Base-by-base conservation (phyloP, 306 rosid species). In the Mucuna pruriens region DNA sequence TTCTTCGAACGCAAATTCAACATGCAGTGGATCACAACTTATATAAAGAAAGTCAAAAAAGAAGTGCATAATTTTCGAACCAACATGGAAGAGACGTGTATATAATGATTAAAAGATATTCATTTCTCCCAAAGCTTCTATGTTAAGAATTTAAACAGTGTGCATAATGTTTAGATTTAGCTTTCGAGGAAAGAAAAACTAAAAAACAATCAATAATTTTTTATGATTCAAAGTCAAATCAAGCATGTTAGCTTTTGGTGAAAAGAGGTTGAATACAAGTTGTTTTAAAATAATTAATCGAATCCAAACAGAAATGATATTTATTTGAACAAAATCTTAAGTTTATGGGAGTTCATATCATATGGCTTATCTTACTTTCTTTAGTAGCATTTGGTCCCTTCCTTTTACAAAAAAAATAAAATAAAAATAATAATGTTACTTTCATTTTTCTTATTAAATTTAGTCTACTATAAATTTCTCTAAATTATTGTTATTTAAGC, bases 1-100 rank as follows among this genome's bases (percentile, higher is more conserved):
- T 83, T 83, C 4, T 39, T 34, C 36, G 20, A 46, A 83, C 86
- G 85, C 82, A 45, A 48, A 16, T 72, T 34, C 39, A 34, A 58
- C 69, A 68, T 45, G 34, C 84, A 74, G 12, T 19, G 29, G 1
- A 0, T 65, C 5, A 64, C 26, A 1, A 20, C 55, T 68, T 68
- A 42, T 23, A 3, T 20, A 40, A 9, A 36, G 15, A 16, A 51
- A 17, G 25, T 23, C 4, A 55, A 42, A 13, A 6, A 38, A 57
- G 17, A 60, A 58, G 40, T n/a, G 6, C 70, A 57, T 61, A 11
- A 33, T 31, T 63, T 63, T 34, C 19, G 16, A 22, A 65, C 8
- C 64, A 77, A 46, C 3, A 9, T 23, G 25, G 58, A 67, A 11
- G 29, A 23, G 46, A 67, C 82, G 82, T 78, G 76, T 39, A 9